A percentile compares a stretch with the other conserved stretches of the same genome.
Evolutionary conservation across 2,329 filamentous ascomycete genomes (phyloP).

Genomic region (Talaromyces rugulosus): DNA sequence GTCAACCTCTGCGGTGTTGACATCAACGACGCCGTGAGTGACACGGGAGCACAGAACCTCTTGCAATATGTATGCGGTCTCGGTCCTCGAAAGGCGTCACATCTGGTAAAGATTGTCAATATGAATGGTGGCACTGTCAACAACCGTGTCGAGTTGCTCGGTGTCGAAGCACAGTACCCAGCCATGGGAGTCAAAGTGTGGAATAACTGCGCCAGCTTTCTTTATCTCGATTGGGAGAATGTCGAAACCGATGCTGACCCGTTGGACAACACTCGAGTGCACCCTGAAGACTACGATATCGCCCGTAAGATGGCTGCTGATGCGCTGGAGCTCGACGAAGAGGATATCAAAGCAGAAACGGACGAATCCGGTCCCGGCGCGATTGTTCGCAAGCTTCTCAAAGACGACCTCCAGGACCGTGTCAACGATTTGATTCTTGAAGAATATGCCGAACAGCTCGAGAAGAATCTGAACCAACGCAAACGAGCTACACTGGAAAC

Average conservation of each 20-base stretch:
- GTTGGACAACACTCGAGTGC: constrained; percentile 92
- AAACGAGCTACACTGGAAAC: constrained; percentile 96
- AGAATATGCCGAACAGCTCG: constrained; percentile 93
- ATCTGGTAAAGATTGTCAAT: constrained; percentile 84
- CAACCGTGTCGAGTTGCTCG: constrained; percentile 81
- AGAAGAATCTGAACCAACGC: constrained; percentile 85
- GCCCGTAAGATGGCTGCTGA: constrained; percentile 98
- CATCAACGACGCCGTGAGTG: constrained; percentile 82
- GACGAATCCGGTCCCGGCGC: constrained; percentile 86
- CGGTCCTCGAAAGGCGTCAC: constrained; percentile 83
- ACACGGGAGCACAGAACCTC: constrained; percentile 78
- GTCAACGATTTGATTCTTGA: constrained; percentile 95
- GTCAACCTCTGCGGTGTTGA: constrained; percentile 96
- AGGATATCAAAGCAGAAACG: constrained; percentile 92
- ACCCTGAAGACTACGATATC: constrained; percentile 97
- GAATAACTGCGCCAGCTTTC: constrained; percentile 95
- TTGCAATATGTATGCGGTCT: constrained; percentile 88
- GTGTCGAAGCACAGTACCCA: constrained; percentile 75
- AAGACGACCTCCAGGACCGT: constrained; percentile 87
- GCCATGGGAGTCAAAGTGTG: constrained; percentile 88
- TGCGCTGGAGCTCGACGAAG: constrained; percentile 91
- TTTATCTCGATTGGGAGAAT: constrained; percentile 85
- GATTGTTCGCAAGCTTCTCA: constrained; percentile 91
- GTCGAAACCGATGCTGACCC: constrained; percentile 80
- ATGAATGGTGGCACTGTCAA: constrained; percentile 82